Conservation (phyloP, 192 early-diverging fungal species). For the Globomyces pollinis-pini region DNA sequence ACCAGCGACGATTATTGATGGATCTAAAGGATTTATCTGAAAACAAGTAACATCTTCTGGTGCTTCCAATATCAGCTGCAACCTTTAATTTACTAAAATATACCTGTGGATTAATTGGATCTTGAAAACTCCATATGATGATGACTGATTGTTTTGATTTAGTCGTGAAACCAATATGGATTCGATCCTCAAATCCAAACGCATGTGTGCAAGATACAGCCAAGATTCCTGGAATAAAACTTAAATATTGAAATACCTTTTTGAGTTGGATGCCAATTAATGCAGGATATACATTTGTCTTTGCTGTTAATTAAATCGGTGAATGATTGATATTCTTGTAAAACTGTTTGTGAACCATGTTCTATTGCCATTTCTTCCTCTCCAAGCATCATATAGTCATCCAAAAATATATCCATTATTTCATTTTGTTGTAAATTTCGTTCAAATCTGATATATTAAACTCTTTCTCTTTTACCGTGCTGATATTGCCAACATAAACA, state of each 20-base stretch:
- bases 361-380: conserved; percentile 53
- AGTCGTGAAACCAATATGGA: conserved; percentile 33
- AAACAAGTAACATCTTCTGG: conserved; percentile 52
- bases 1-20: conserved; percentile 50
- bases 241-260: too few relatives aligned
- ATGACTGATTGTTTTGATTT: conserved; percentile 38
- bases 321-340: conserved; percentile 60
- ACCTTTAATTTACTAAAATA: conserved; percentile 7
- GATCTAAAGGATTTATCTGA: conserved; percentile 46
- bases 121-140: conserved; percentile 58
- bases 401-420: conserved; percentile 48
- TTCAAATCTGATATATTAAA: conserved; percentile 41
- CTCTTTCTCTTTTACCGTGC: conserved; percentile 23
- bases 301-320: conserved; percentile 57
- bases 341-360: conserved; percentile 44
- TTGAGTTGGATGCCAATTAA: conserved; percentile 54
- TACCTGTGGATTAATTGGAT: conserved; percentile 57
- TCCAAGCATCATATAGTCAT: conserved; percentile 47
- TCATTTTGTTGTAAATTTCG: conserved; percentile 47
- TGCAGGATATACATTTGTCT: conserved; percentile 50
- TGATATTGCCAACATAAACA: conserved; percentile 32
- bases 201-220: conserved; percentile 49
- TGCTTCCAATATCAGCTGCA: conserved; percentile 51
- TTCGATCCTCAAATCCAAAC: conserved; percentile 44
- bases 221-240: too few relatives aligned